A percentile compares a stretch with the other conserved stretches of the same genome.
These are phyloP conservation scores for Talaromyces atroroseus DNA, from an alignment of 2,329 filamentous ascomycete species.

Conservation along the genomic window DNA sequence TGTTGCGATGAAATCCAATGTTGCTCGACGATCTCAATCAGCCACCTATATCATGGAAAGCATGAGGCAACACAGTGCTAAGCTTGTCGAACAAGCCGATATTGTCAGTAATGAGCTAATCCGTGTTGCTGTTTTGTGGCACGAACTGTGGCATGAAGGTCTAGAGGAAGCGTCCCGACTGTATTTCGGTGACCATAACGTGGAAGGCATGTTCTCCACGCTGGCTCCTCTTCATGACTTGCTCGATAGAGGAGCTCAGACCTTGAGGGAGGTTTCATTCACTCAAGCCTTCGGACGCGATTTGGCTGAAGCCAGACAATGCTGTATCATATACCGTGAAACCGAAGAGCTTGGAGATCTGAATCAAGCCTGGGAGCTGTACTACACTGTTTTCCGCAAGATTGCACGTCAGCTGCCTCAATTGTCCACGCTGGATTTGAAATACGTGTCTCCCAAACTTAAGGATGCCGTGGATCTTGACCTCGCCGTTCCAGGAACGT, in stretches of 20 bases:
- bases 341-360: constrained; percentile 90
- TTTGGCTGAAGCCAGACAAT: constrained; percentile 88
- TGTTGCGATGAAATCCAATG: constrained; percentile 95
- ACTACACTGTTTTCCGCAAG: constrained; percentile 96
- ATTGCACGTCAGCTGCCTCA: constrained; percentile 91
- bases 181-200: constrained; percentile 96
- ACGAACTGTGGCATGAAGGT: constrained; percentile 98
- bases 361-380: constrained; percentile 98
- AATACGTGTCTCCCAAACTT: constrained; percentile 93
- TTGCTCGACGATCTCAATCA: constrained; percentile 75
- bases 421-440: constrained; percentile 84
- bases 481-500: constrained; percentile 92
- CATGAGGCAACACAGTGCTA: constrained; percentile 91
- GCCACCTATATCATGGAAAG: constrained; percentile 95
- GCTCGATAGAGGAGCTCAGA: constrained; percentile 86
- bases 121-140: constrained; percentile 93
- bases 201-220: constrained; percentile 92
- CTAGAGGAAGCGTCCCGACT: constrained; percentile 92
- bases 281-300: constrained; percentile 95
- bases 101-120: constrained; percentile 95
- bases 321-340: constrained; percentile 85
- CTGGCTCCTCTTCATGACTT: constrained; percentile 86
- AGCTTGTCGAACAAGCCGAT: constrained; percentile 90
- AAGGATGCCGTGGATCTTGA: constrained; percentile 80
- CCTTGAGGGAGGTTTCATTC: constrained; percentile 91